Evolutionary conservation across 192 early-diverging fungal genomes (phyloP).

Genomic region (Chytriomyces sp.): DNA sequence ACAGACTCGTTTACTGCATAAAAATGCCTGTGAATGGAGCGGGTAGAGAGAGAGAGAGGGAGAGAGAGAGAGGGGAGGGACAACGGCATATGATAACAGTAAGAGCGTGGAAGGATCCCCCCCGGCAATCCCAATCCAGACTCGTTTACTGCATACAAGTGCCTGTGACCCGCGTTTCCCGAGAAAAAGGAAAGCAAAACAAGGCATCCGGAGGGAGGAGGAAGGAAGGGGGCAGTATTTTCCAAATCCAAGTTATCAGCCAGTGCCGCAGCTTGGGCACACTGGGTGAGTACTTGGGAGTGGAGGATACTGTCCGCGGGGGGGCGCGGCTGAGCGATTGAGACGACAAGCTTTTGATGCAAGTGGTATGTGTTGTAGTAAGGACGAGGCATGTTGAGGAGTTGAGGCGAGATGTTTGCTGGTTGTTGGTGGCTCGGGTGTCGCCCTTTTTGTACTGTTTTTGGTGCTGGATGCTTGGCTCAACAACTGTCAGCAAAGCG

Average conservation of each 20-base stretch:
- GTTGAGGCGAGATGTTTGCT: not conserved
- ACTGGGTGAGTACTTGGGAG: constrained; percentile 1
- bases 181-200: not conserved
- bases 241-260: constrained; percentile 15
- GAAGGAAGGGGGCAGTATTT: not conserved
- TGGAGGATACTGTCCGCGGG: not conserved
- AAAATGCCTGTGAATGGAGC: too few relatives aligned
- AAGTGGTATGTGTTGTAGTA: not conserved
- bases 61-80: not conserved
- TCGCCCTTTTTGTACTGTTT: not conserved
- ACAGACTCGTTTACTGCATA: too few relatives aligned
- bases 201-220: too few relatives aligned
- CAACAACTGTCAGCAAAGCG: not conserved
- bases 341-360: not conserved
- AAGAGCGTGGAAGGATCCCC: too few relatives aligned
- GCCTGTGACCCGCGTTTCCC: too few relatives aligned
- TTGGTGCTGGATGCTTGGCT: not conserved
- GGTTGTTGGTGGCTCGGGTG: not conserved
- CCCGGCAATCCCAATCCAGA: too few relatives aligned
- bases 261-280: not conserved
- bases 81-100: not conserved
- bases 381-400: not conserved
- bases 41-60: not conserved
- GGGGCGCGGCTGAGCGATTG: not conserved
- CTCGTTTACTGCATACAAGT: too few relatives aligned